Conservation (phyloP, 139 green algal species). For the Helicosporidium sp. region DNA sequence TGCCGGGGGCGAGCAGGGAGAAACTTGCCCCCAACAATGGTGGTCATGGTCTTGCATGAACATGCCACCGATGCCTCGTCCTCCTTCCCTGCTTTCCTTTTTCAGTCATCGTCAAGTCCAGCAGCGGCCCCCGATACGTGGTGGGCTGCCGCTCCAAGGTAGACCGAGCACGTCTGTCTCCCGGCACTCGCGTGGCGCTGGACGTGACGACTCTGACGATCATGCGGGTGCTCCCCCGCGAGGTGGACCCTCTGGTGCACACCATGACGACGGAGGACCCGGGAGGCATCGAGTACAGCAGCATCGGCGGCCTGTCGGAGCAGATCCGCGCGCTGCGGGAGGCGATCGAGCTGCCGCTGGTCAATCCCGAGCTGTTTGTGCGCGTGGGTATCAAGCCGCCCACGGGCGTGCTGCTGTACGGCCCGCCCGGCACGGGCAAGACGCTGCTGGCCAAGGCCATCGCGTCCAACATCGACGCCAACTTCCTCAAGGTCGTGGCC, state of each 20-base stretch:
- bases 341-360: conserved; percentile 92
- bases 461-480: conserved; percentile 81
- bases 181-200: conserved; percentile 82
- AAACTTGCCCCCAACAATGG: too few species aligned
- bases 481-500: conserved; percentile 96
- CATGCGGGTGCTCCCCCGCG: conserved; percentile 86
- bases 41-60: too few species aligned
- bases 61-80: too few species aligned
- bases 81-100: too few species aligned
- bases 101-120: conserved; percentile 99
- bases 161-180: conserved; percentile 75
- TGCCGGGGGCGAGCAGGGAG: too few species aligned
- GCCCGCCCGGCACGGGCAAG: conserved; percentile 65
- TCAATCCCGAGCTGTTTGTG: conserved; percentile 97
- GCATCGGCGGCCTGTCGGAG: conserved; percentile 84
- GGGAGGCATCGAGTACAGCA: conserved; percentile 88
- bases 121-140: conserved; percentile 90
- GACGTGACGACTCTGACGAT: conserved; percentile 99
- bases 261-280: conserved; percentile 97
- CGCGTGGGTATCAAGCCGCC: conserved; percentile 95
- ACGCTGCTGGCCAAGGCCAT: conserved; percentile 90
- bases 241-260: conserved; percentile 96
- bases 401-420: conserved; percentile 78
- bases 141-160: conserved; percentile 91
- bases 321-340: conserved; percentile 90